phyloP scores from a whole-genome alignment of 805 yeast genomes.

The Candida tallmaniae region DNA sequence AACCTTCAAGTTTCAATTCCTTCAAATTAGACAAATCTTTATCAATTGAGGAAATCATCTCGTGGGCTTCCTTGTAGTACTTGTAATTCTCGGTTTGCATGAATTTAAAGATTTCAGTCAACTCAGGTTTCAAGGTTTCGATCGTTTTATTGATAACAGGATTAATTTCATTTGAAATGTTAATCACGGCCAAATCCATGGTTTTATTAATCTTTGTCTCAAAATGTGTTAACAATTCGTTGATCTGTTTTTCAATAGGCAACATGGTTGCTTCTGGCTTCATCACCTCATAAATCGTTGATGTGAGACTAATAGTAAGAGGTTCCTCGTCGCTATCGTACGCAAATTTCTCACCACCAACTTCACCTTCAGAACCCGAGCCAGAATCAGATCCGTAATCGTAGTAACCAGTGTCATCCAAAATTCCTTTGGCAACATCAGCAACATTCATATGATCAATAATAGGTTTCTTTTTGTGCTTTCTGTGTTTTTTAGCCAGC shows the following conservation, averaged over 20 bases:
- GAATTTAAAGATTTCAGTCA: conserved; percentile 22
- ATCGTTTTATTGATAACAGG: conserved; percentile 21
- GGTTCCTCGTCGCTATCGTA: conserved; percentile 16
- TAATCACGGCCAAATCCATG: conserved; percentile 27
- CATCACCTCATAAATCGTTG: conserved; percentile 20
- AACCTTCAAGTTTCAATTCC: conserved; percentile 9
- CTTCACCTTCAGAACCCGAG: conserved; percentile 5
- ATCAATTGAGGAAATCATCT: conserved; percentile 26
- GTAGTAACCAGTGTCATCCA: conserved; percentile 13
- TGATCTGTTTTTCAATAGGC: conserved; percentile 16
- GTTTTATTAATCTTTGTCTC: conserved; percentile 29
- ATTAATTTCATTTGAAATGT: conserved; percentile 27
- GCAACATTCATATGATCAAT: conserved; percentile 11
- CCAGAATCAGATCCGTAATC: conserved; percentile 6
- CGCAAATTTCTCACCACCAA: too few species aligned
- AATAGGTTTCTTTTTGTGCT: conserved; percentile 4
- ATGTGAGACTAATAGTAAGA: conserved; percentile 17
- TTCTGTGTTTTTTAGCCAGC: conserved; percentile 1
- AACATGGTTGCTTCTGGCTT: conserved; percentile 7
- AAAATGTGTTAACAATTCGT: conserved; percentile 31
- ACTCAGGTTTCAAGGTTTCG: conserved; percentile 19
- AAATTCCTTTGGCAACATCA: conserved; percentile 19
- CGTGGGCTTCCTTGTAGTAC: conserved; percentile 27
- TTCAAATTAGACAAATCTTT: conserved; percentile 30
- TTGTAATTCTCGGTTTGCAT: conserved; percentile 26